A percentile compares a stretch with the other conserved stretches of the same genome.
phyloP scores from a whole-genome alignment of 1,284 basidiomycete species.

The Rhodotorula sp. region DNA sequence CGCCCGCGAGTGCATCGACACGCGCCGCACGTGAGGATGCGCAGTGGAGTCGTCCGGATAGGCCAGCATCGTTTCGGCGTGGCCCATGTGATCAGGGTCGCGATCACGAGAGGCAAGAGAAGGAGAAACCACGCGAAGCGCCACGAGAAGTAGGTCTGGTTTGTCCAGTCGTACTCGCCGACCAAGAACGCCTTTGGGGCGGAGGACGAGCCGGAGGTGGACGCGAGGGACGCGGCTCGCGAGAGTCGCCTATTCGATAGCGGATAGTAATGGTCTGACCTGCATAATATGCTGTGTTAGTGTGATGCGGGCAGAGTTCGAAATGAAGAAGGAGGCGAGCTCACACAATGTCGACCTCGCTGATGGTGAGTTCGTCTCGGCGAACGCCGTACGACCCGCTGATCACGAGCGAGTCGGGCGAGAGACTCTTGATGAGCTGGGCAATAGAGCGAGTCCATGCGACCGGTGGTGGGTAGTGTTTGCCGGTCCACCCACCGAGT shows the following conservation, averaged over 20 bases:
- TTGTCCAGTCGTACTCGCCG: constrained; percentile 46
- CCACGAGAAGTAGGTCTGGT: constrained; percentile 31
- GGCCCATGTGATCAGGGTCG: constrained; percentile 8
- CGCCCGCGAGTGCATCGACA: constrained; percentile 12
- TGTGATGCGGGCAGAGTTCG: too few relatives aligned
- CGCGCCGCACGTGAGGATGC: constrained; percentile 14
- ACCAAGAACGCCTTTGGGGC: constrained; percentile 32
- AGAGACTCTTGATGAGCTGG: constrained; percentile 47
- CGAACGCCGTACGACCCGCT: constrained; percentile 42
- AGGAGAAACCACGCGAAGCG: constrained; percentile 32
- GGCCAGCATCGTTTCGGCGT: constrained; percentile 37
- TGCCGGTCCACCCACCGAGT: constrained; percentile 44
- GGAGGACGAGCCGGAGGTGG: neutral
- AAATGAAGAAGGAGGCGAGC: neutral
- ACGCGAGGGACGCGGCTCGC: constrained; percentile 15
- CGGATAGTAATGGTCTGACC: constrained; percentile 45
- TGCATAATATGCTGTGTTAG: neutral
- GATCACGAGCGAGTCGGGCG: constrained; percentile 48
- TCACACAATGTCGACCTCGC: constrained; percentile 37
- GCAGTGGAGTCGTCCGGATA: constrained; percentile 16
- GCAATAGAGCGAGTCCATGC: constrained; percentile 50
- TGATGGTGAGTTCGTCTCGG: constrained; percentile 27
- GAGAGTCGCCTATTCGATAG: constrained; percentile 29
- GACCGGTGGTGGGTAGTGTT: constrained; percentile 43
- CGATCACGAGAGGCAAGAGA: constrained; percentile 35